These are phyloP conservation scores for Colletotrichum tamarilloi DNA, from an alignment of 2,329 filamentous ascomycete species.

Conservation along the genomic window DNA sequence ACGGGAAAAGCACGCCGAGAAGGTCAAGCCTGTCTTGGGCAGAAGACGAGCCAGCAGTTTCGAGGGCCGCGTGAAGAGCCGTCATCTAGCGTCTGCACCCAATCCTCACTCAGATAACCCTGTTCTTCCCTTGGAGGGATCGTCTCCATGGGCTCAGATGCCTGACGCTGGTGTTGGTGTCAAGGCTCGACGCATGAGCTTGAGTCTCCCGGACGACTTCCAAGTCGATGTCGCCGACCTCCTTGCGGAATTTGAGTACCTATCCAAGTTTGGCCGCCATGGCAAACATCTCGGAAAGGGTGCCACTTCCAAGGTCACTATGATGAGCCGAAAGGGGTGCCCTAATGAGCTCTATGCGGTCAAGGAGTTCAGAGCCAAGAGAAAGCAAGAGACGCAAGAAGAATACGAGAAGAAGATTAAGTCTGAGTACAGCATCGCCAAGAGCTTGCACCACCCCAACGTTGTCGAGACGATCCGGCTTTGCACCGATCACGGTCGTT, in stretches of 20 bases:
- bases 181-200: slow-evolving; percentile 82
- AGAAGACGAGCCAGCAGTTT: slow-evolving; percentile 61
- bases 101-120: slow-evolving; percentile 37
- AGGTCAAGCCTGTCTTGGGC: slow-evolving; percentile 35
- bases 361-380: slow-evolving; percentile 86
- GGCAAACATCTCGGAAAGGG: slow-evolving; percentile 84
- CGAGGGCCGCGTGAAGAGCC: slow-evolving; percentile 49
- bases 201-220: slow-evolving; percentile 80
- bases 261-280: slow-evolving; percentile 76
- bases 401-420: slow-evolving; percentile 93
- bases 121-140: slow-evolving; percentile 49
- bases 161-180: slow-evolving; percentile 79
- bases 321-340: slow-evolving; percentile 79
- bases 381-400: slow-evolving; percentile 73
- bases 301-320: slow-evolving; percentile 82
- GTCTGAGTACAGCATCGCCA: slow-evolving; percentile 88
- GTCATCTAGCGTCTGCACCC: slow-evolving; percentile 37
- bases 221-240: slow-evolving; percentile 77
- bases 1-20: slow-evolving; percentile 42
- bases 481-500: slow-evolving; percentile 78
- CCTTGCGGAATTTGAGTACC: slow-evolving; percentile 75
- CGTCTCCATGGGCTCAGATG: slow-evolving; percentile 68
- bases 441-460: slow-evolving; percentile 87
- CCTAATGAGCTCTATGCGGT: slow-evolving; percentile 79
- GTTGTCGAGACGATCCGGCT: slow-evolving; percentile 84